phyloP scores from a whole-genome alignment of 306 rosid genomes.

The Trifolium dubium region DNA sequence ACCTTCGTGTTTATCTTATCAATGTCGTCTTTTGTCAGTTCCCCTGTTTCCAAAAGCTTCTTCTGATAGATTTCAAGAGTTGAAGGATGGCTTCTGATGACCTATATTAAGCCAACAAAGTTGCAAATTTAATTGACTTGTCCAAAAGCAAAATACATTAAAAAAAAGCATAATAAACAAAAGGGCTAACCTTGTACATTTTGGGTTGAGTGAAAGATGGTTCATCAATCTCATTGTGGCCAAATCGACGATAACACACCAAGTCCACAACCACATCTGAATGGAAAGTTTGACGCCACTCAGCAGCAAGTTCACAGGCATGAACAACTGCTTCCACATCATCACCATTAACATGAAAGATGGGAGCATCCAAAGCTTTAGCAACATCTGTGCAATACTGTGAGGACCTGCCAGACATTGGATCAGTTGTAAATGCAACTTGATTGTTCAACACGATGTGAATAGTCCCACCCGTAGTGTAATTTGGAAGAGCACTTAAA shows the following conservation, averaged over 20 bases:
- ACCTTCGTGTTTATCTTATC: constrained; percentile 74
- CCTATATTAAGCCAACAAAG: constrained; percentile 49
- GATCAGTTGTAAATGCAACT: constrained; percentile 98
- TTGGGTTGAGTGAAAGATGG: constrained; percentile 97
- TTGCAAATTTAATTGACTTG: constrained; percentile 37
- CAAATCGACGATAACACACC: constrained; percentile 92
- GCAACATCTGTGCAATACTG: constrained; percentile 96
- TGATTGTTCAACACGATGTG: constrained; percentile 92
- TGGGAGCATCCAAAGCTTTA: constrained; percentile 90
- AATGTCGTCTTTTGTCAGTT: constrained; percentile 67
- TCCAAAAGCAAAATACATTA: constrained; percentile 26
- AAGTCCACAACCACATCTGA: constrained; percentile 96
- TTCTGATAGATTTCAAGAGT: constrained; percentile 86
- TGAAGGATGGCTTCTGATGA: constrained; percentile 85
- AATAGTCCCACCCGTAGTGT: constrained; percentile 89
- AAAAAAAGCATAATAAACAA: constrained; percentile 15
- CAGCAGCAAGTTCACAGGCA: constrained; percentile 96
- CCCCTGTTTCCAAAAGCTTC: constrained; percentile 80
- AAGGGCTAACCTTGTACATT: constrained; percentile 82
- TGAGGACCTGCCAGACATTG: constrained; percentile 87
- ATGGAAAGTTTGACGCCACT: constrained; percentile 98
- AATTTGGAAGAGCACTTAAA: constrained; percentile 96
- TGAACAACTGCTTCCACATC: constrained; percentile 98
- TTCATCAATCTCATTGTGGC: constrained; percentile 96
- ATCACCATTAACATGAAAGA: constrained; percentile 92